A percentile compares a stretch with the other conserved stretches of the same genome.
Conservation (phyloP, 495 filamentous ascomycete genomes). For the Aspergillus ostianus region DNA sequence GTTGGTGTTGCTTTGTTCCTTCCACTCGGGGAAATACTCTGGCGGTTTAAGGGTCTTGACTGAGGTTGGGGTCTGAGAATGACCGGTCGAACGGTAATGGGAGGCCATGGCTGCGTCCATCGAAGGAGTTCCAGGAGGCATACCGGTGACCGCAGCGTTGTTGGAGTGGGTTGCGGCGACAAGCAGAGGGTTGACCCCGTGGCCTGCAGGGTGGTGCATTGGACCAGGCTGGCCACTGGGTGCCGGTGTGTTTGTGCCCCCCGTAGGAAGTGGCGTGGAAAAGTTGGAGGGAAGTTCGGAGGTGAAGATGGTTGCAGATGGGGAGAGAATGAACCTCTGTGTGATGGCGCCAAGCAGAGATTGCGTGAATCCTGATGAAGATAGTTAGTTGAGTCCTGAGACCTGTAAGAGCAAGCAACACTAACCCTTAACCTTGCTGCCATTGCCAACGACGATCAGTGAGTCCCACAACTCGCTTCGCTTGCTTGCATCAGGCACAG, state of each 20-base stretch:
- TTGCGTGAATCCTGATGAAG: conserved; percentile 68
- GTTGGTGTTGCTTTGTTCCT: conserved; percentile 62
- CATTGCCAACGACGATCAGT: conserved; percentile 84
- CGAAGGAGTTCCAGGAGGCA: conserved; percentile 35
- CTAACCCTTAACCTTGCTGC: conserved; percentile 74
- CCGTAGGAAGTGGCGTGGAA: conserved; percentile 85
- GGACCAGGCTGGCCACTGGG: conserved; percentile 52
- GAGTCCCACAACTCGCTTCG: conserved; percentile 87
- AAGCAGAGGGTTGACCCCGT: conserved; percentile 84
- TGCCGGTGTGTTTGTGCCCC: conserved; percentile 86
- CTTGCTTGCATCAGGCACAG: conserved; percentile 74
- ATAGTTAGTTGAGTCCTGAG: conserved; percentile 11
- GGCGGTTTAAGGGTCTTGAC: conserved; percentile 78
- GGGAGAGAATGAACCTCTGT: conserved; percentile 83
- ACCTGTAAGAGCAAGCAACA: neutral
- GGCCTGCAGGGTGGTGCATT: conserved; percentile 45
- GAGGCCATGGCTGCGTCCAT: conserved; percentile 33
- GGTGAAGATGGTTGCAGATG: conserved; percentile 93
- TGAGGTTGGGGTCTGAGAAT: conserved; percentile 84
- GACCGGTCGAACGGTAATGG: conserved; percentile 64
- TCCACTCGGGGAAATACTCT: conserved; percentile 92
- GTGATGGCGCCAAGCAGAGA: conserved; percentile 75
- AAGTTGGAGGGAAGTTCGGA: conserved; percentile 90
- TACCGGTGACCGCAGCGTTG: conserved; percentile 44
- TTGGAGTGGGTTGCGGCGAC: conserved; percentile 83